Conservation (phyloP, 805 yeast species). For the Yarrowia osloensis region DNA sequence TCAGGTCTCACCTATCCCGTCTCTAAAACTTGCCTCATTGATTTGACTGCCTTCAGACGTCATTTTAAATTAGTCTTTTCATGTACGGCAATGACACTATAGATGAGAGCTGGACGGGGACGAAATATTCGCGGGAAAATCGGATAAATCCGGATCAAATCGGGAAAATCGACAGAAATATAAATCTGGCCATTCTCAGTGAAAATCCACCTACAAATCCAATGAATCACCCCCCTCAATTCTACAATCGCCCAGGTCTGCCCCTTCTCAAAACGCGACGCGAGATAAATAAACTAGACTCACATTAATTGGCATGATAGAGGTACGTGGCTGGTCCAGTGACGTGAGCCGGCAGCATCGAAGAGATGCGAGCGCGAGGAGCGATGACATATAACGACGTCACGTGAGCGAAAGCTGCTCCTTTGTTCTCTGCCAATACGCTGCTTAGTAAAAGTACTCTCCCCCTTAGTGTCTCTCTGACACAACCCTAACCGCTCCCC, state of each 20-base stretch:
- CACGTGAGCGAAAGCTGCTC: neutral
- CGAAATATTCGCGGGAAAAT: neutral
- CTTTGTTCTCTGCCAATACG: neutral
- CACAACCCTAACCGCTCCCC: neutral
- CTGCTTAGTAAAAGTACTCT: no score
- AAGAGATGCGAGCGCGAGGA: no score
- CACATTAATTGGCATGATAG: constrained; percentile 15
- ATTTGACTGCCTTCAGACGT: neutral
- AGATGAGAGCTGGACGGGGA: neutral
- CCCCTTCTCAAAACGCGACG: constrained; percentile 16
- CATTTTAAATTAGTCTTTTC: neutral
- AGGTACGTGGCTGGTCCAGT: constrained; percentile 23
- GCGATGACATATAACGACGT: neutral
- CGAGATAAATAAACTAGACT: constrained; percentile 5
- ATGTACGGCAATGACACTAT: neutral
- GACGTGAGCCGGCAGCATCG: constrained; percentile 12
- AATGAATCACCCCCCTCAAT: neutral
- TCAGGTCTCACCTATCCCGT: no score
- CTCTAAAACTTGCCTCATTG: neutral
- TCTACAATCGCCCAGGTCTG: neutral
- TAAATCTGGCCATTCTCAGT: no score
- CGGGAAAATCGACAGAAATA: neutral
- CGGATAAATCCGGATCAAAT: neutral
- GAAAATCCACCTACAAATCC: no score
- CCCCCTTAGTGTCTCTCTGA: neutral